A percentile compares a stretch with the other conserved stretches of the same genome.
Evolutionary conservation across 2,329 filamentous ascomycete species (phyloP).

Genomic region (Catunica adiposa): DNA sequence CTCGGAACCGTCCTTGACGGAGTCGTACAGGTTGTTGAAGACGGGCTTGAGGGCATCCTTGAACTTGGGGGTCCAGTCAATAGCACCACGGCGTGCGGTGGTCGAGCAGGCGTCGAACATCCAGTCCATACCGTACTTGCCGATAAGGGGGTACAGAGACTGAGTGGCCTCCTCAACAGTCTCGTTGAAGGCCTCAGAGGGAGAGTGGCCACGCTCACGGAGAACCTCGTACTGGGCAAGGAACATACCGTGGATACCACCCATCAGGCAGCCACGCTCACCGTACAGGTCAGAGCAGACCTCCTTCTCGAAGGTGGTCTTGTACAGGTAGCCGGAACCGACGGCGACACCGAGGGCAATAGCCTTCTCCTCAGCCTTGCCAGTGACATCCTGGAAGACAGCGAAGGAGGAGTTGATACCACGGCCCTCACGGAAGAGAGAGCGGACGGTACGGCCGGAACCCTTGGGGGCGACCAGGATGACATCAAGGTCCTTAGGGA

Average conservation of each 20-base stretch:
- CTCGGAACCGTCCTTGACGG: constrained; percentile 80
- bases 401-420: constrained; percentile 99
- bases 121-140: constrained; percentile 98
- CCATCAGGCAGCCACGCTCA: constrained; percentile 99
- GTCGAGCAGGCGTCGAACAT: constrained; percentile 99
- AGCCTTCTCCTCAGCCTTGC: constrained; percentile 96
- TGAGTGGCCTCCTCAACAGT: constrained; percentile 99
- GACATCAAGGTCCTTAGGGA: constrained; percentile 89
- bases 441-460: constrained; percentile 94
- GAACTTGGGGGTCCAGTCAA: constrained; percentile 96
- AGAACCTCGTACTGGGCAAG: constrained; percentile 99
- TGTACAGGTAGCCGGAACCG: constrained; percentile 96
- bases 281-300: constrained; percentile 99
- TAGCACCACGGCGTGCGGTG: constrained; percentile 92
- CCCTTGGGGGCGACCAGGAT: constrained; percentile 99
- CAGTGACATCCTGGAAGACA: constrained; percentile 95
- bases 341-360: constrained; percentile 92
- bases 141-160: constrained; percentile 93
- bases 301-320: constrained; percentile 99
- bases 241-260: constrained; percentile 99
- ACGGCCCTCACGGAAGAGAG: constrained; percentile 96
- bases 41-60: constrained; percentile 97
- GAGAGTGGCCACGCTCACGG: constrained; percentile 92
- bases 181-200: constrained; percentile 99
- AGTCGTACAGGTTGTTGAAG: constrained; percentile 93